These are phyloP conservation scores for Plasmodium gonderi DNA, from an alignment of 169 alveolate genomes.

Conservation along the genomic window DNA sequence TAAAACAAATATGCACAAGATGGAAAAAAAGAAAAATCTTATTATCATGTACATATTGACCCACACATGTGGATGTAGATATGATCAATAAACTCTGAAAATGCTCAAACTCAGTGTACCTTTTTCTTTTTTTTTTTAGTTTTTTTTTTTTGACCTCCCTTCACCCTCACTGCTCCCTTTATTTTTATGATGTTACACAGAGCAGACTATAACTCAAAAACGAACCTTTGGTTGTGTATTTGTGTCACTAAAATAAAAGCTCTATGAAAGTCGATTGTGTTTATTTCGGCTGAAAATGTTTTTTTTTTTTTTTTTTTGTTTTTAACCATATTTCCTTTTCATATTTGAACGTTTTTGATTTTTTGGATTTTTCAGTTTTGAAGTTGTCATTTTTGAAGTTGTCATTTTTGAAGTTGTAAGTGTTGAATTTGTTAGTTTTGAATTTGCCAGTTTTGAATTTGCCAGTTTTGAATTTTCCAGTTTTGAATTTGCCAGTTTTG, in stretches of 20 bases:
- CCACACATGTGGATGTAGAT: background rate
- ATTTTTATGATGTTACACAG: background rate
- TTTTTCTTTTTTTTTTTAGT: background rate
- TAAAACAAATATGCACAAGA: background rate
- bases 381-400: background rate
- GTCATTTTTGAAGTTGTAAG: too few species aligned
- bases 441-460: background rate
- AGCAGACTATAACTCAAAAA: background rate
- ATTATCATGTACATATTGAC: background rate
- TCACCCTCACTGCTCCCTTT: too few species aligned
- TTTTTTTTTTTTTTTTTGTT: background rate
- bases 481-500: background rate
- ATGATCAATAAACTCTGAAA: constrained; percentile 2
- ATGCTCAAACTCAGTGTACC: background rate
- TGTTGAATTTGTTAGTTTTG: background rate
- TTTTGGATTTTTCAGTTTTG: too few species aligned
- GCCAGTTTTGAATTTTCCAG: too few species aligned
- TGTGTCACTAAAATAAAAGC: background rate
- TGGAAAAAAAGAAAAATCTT: background rate
- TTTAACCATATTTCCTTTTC: background rate
- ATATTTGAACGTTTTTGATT: too few species aligned
- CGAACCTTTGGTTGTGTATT: background rate
- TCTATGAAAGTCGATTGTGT: background rate
- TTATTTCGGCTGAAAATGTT: background rate
- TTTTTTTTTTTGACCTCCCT: background rate